Evolutionary conservation across 306 rosid species (phyloP).

Genomic region (Vigna reflexopilosa): DNA sequence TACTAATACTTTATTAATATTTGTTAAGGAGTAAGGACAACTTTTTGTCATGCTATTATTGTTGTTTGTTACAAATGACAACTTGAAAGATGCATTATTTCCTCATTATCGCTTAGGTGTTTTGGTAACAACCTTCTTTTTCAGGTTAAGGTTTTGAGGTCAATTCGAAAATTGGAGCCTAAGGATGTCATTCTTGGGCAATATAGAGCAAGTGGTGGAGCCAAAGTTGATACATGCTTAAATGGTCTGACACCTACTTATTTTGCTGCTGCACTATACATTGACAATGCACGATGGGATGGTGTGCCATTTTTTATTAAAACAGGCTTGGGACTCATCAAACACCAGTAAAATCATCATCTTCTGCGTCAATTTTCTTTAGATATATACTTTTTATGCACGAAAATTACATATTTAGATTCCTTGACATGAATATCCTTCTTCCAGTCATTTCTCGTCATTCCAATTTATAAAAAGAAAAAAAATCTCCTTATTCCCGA

Average conservation of each 20-base stretch:
- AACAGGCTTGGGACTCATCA: conserved; percentile 87
- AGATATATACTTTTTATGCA: neutral
- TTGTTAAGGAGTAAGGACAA: conserved; percentile 1
- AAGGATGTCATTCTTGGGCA: conserved; percentile 87
- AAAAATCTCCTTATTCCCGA: no score
- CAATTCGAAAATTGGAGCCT: conserved; percentile 77
- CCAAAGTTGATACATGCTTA: conserved; percentile 55
- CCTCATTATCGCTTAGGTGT: conserved; percentile 12
- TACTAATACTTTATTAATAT: neutral
- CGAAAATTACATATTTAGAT: conserved; percentile 3
- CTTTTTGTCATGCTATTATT: conserved; percentile 12
- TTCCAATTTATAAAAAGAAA: no score
- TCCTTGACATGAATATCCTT: no score
- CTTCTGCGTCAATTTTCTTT: conserved; percentile 16
- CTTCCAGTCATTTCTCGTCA: no score
- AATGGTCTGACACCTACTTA: conserved; percentile 84
- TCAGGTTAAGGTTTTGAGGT: conserved; percentile 92
- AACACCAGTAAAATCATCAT: conserved; percentile 69
- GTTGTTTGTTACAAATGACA: conserved; percentile 16
- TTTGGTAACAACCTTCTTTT: conserved; percentile 49
- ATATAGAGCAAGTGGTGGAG: conserved; percentile 68
- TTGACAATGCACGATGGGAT: conserved; percentile 96
- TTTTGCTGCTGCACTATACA: conserved; percentile 81
- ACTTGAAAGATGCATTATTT: conserved; percentile 27
- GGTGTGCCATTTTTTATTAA: conserved; percentile 94